Evolutionary conservation across 805 yeast genomes (phyloP), one percentile per base, ranked within the genome.

Genomic region (Lipomyces oligophaga): DNA sequence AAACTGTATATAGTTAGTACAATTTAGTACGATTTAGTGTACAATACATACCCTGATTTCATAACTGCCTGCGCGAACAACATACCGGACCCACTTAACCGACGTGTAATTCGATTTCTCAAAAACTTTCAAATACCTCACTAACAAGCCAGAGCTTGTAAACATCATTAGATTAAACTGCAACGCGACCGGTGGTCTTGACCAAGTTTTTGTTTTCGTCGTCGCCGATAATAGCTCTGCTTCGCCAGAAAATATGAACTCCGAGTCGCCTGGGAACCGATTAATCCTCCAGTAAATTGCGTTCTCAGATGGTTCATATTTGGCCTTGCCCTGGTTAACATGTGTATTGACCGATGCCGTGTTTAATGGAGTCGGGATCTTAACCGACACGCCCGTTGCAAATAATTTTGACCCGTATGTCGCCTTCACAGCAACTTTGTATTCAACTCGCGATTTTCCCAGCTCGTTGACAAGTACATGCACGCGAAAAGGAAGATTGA

Each of bases 71-170:
- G 90, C 80, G 50, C 74, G 77, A 0, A 90, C 74, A 13, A 76
- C 63, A 63, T 90, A 90, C 58, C 85, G 78, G 27, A 89, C 94
- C 95, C 95, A 87, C 63, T 89, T 90, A 19, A 85, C 79, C 0
- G 95, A 80, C 22, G 75, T 69, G 66, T 86, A 85, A 44, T 77
- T 77, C 58, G 67, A 59, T 63, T 74, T 67, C 68, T 89, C 74
- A 50, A 62, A 69, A 4, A 90, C 81, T 60, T 78, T 79, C 57
- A 89, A 70, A 62, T 77, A 83, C 51, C 83, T 75, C 31, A 89
- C 90, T 15, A 77, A 75, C 37, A 86, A 69, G 0, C 96, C 94
- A 6, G 90, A 80, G 50, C 83, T 71, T 10, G 89, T 80, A 62
- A 78, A 83, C 85, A 83, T 84, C 43, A 81, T 75, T 39, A 89